Evolutionary conservation across 192 early-diverging fungal species (phyloP), one percentile per base, ranked within the genome.

Genomic region (Phycomyces blakesleeanus): DNA sequence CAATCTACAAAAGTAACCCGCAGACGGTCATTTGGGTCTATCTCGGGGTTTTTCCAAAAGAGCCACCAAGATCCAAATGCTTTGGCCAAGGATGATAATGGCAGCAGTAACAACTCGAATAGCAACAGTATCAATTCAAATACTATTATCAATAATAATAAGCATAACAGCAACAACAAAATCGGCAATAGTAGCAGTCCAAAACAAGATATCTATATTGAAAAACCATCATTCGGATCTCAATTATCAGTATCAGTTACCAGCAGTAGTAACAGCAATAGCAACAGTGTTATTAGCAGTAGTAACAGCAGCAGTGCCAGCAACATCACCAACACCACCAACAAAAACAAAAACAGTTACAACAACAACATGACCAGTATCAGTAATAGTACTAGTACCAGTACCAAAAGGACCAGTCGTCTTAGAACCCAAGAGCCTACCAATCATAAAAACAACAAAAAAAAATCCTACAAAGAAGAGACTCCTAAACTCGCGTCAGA

Each of bases 241-340:
- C 3, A 55, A 73, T 59, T 51, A 59, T 39, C 41, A 54, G 15
- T n/a, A 60, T 9, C n/a, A n/a, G 49, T 51, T 3, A 21, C 57
- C 41, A 59, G 68, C 51, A 60, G 57, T 16, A n/a, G n/a, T n/a
- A n/a, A n/a, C n/a, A n/a, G n/a, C 51, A 59, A 40, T 51, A 54
- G 15, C 18, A 60, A 15, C n/a, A n/a, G n/a, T n/a, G 49, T 51
- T 3, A 21, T 61, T 42, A 59, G 68, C 51, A 60, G 57, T 16
- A n/a, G n/a, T n/a, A n/a, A n/a, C n/a, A n/a, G n/a, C n/a, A n/a
- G n/a, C n/a, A n/a, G n/a, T n/a, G n/a, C n/a, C n/a, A n/a, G n/a
- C n/a, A n/a, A n/a, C n/a, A n/a, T n/a, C n/a, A n/a, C n/a, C n/a
- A n/a, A n/a, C n/a, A n/a, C n/a, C n/a, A n/a, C n/a, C n/a, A n/a